Evolutionary conservation across 129 eudicot species (phyloP).

Genomic region (Deinandra increscens): DNA sequence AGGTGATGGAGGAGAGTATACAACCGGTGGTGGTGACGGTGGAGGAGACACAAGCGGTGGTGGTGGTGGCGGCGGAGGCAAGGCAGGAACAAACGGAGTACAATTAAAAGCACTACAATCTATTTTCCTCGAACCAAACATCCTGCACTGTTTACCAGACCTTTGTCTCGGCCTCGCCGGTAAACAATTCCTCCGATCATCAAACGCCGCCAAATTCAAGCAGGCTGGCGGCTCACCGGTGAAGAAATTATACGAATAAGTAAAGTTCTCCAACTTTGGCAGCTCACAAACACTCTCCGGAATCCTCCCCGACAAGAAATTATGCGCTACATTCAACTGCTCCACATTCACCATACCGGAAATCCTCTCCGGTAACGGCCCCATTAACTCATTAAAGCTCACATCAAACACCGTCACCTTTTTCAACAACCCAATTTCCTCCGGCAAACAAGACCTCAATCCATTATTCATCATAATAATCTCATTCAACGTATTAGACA

Average conservation of each 20-base stretch:
- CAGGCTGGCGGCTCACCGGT: slow-evolving; percentile 75
- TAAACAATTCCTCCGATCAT: slow-evolving; percentile 72
- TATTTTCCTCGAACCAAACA: slow-evolving; percentile 35
- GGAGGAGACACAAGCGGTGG: slow-evolving; percentile 26
- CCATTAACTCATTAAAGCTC: slow-evolving; percentile 59
- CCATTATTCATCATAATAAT: slow-evolving; percentile 67
- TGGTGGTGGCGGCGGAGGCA: slow-evolving; percentile 32
- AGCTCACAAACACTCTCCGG: slow-evolving; percentile 64
- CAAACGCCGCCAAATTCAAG: slow-evolving; percentile 41
- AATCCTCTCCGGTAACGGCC: slow-evolving; percentile 64
- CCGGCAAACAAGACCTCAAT: slow-evolving; percentile 66
- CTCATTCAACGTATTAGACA: slow-evolving; percentile 69
- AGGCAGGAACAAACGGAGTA: slow-evolving; percentile 48
- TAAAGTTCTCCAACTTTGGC: slow-evolving; percentile 63
- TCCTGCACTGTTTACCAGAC: slow-evolving; percentile 48
- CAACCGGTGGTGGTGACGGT: slow-evolving; percentile 19
- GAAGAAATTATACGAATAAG: slow-evolving; percentile 63
- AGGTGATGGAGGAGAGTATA: slow-evolving; percentile 21
- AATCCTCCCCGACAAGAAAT: slow-evolving; percentile 51
- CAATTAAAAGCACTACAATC: slow-evolving; percentile 65
- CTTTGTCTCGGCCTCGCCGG: slow-evolving; percentile 62
- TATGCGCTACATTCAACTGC: slow-evolving; percentile 83
- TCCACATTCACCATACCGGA: slow-evolving; percentile 66
- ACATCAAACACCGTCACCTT: slow-evolving; percentile 78
- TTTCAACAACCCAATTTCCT: slow-evolving; percentile 53